Evolutionary conservation across 345 rosid species (phyloP), one percentile per base, ranked within the genome.

Genomic region (Toxicodendron radicans): DNA sequence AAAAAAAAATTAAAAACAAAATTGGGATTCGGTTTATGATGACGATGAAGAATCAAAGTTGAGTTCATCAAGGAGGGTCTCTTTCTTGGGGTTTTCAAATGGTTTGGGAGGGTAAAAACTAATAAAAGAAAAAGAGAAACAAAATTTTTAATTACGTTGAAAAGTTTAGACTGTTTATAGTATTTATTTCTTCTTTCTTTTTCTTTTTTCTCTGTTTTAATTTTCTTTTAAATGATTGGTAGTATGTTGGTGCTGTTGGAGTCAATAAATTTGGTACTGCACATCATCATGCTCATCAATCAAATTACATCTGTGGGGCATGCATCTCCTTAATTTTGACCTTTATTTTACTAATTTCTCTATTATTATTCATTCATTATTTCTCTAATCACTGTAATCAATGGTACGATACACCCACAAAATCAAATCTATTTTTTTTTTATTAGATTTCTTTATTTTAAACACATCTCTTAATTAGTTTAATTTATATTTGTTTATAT

Each of bases 71-170:
- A 80, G 82, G 81, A 85, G 84, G 78, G 71, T 71, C 83, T 85
- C 84, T 85, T 90, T 88, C 95, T 89, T 70, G 90, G 94, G 92
- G 86, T 77, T 90, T 94, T 91, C 95, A 94, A 94, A 92, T 87
- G 88, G 92, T 83, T 89, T 86, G 80, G 86, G 90, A 86, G 88
- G 87, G 86, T 70, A 73, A 82, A 79, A 78, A 72, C 60, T 3
- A 20, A 78, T 66, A 38, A 43, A 23, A 12, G 56, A 75, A 70
- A 56, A 18, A 53, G 17, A 62, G 21, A 62, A 45, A 18, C 46
- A 18, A 35, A 27, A 7, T 10, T 51, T 12, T 70, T 61, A 48
- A 57, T 60, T 38, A 56, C 21, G 45, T 60, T 73, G 64, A 76
- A 79, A 82, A 65, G 78, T 27, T 51, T 24, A 48, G 64, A 64